phyloP scores from a whole-genome alignment of 1,284 basidiomycete species.

The Fomitopsis betulina region DNA sequence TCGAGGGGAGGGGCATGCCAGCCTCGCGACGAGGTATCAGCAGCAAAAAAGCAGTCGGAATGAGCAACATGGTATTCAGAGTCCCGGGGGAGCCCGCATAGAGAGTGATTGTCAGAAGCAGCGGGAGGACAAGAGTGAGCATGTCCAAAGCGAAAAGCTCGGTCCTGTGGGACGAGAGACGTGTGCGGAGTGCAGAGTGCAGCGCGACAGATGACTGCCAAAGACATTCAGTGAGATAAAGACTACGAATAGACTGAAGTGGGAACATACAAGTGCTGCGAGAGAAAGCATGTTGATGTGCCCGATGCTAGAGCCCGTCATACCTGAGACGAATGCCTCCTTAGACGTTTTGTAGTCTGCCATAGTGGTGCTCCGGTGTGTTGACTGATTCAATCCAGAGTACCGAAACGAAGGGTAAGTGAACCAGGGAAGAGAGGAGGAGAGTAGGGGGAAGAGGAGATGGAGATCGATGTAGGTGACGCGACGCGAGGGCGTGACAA shows the following conservation, averaged over 20 bases:
- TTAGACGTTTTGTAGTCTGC: constrained; percentile 76
- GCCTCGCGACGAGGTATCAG: constrained; percentile 38
- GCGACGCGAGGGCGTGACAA: background rate
- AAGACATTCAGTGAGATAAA: constrained; percentile 13
- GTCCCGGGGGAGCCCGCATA: constrained; percentile 56
- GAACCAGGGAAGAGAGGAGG: too few species aligned
- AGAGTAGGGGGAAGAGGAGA: too few species aligned
- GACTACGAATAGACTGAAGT: constrained; percentile 2
- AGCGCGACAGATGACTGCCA: constrained; percentile 68
- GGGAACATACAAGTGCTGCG: constrained; percentile 65
- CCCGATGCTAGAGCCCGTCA: constrained; percentile 70
- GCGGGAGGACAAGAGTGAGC: constrained; percentile 64
- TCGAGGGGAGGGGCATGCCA: constrained; percentile 49
- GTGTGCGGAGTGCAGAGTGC: constrained; percentile 53
- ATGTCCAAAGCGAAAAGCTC: constrained; percentile 55
- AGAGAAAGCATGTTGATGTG: constrained; percentile 75
- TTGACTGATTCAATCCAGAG: too few species aligned
- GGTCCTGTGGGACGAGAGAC: constrained; percentile 33
- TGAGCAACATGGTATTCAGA: constrained; percentile 48
- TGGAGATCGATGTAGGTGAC: too few species aligned
- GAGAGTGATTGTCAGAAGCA: constrained; percentile 77
- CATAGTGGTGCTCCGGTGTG: too few species aligned
- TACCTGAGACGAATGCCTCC: constrained; percentile 83
- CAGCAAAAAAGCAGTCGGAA: constrained; percentile 40
- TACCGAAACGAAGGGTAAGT: too few species aligned